Percentiles rank a stretch among this genome's conserved stretches.
Evolutionary conservation across 108 stramenopile genomes (phyloP).

Genomic region (Pseudonitzschia multiseries): DNA sequence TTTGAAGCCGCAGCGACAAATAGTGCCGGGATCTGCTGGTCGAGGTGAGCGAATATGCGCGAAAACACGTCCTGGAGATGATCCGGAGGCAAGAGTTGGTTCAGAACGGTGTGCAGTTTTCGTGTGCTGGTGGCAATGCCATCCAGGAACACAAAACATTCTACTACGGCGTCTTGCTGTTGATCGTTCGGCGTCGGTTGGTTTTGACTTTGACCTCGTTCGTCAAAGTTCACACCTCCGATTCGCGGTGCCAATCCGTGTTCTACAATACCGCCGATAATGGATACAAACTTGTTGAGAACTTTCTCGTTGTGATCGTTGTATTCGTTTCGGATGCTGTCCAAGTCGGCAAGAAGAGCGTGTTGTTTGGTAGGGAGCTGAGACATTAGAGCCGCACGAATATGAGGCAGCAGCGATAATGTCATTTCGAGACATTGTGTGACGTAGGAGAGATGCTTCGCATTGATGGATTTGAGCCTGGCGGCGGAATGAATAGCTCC

Average conservation of each 20-base stretch:
- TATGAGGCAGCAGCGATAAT: slow-evolving; percentile 83
- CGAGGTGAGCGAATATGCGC: slow-evolving; percentile 89
- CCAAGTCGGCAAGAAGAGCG: slow-evolving; percentile 83
- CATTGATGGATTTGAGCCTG: slow-evolving; percentile 81
- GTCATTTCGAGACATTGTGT: slow-evolving; percentile 90
- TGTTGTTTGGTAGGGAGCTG: slow-evolving; percentile 93
- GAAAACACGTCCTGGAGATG: slow-evolving; percentile 93
- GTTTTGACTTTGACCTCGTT: slow-evolving; percentile 43
- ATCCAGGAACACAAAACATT: slow-evolving; percentile 83
- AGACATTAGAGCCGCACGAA: slow-evolving; percentile 91
- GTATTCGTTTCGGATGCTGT: slow-evolving; percentile 89
- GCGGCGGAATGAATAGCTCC: slow-evolving; percentile 82
- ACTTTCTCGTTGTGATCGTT: slow-evolving; percentile 91
- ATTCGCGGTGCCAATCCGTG: slow-evolving; percentile 75
- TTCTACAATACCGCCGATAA: slow-evolving; percentile 94
- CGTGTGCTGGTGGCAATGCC: slow-evolving; percentile 83
- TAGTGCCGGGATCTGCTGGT: slow-evolving; percentile 70
- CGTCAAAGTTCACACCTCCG: slow-evolving; percentile 70
- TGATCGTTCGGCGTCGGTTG: slow-evolving; percentile 17
- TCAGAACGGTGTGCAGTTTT: slow-evolving; percentile 95
- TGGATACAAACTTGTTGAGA: slow-evolving; percentile 92
- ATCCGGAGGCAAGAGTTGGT: slow-evolving; percentile 81
- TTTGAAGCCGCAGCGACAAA: slow-evolving; percentile 52
- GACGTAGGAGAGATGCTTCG: slow-evolving; percentile 92
- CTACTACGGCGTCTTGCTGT: neutral